These are phyloP conservation scores for Fusarium abutilonis DNA, from an alignment of 2,329 filamentous ascomycete genomes.

Conservation along the genomic window DNA sequence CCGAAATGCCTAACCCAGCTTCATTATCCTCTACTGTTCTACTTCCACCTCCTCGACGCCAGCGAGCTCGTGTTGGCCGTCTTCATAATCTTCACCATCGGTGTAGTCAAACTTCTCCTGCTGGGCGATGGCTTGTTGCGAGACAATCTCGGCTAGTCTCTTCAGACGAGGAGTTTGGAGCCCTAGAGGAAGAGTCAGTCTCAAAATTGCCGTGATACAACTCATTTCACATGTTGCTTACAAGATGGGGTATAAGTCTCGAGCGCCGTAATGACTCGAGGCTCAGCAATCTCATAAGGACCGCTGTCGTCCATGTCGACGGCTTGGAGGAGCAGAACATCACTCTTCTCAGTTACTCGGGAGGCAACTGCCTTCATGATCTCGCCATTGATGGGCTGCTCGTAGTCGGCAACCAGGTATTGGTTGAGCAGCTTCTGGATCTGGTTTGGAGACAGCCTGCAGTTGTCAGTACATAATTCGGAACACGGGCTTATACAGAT, in stretches of 20 bases:
- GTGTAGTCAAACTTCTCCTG: constrained; percentile 81
- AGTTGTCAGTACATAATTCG: constrained; percentile 17
- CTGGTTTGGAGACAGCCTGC: constrained; percentile 94
- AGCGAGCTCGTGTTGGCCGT: constrained; percentile 60
- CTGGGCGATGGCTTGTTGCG: constrained; percentile 93
- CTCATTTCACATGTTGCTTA: constrained; percentile 58
- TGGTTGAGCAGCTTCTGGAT: constrained; percentile 99
- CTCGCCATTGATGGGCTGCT: constrained; percentile 98
- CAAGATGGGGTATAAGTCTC: constrained; percentile 99
- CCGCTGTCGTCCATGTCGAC: constrained; percentile 99
- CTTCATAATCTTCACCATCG: constrained; percentile 55
- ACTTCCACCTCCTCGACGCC: constrained; percentile 61
- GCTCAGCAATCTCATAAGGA: constrained; percentile 98
- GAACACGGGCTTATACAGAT: neutral
- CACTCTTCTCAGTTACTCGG: constrained; percentile 96
- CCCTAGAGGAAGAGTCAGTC: constrained; percentile 66
- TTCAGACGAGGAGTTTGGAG: constrained; percentile 95
- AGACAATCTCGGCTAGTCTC: constrained; percentile 97
- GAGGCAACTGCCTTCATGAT: constrained; percentile 99
- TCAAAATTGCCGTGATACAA: constrained; percentile 17
- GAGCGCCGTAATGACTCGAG: constrained; percentile 91
- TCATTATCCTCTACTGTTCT: constrained; percentile 45
- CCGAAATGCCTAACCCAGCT: constrained; percentile 40
- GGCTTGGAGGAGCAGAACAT: constrained; percentile 89
- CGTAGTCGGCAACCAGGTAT: constrained; percentile 97